Percentiles rank a stretch among this genome's conserved stretches.
These are phyloP conservation scores for Wickerhamiella nectarea DNA, from an alignment of 805 yeast species.

Conservation along the genomic window DNA sequence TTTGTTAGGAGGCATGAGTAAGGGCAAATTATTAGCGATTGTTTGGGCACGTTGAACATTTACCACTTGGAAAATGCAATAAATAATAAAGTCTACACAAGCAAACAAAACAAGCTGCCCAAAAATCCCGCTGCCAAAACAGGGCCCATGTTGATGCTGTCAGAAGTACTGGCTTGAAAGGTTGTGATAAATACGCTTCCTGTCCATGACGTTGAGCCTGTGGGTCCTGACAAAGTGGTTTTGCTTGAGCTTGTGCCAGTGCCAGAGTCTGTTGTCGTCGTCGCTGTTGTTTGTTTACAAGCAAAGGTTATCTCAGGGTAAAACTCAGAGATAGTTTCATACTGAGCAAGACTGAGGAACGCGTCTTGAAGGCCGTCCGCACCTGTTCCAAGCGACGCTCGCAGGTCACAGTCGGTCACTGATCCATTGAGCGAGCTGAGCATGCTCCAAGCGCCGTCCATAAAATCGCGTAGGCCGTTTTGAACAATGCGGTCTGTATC, in stretches of 20 bases:
- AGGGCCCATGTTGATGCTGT: background rate
- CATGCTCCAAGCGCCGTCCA: slow-evolving; percentile 5
- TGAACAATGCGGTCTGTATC: background rate
- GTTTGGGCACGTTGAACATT: no score
- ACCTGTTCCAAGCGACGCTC: background rate
- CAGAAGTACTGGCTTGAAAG: background rate
- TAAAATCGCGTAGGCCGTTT: background rate
- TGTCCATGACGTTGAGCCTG: background rate
- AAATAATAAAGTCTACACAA: background rate
- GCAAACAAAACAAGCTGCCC: background rate
- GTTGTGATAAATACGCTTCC: background rate
- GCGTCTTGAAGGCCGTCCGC: background rate
- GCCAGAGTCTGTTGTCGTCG: background rate
- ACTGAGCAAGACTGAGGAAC: background rate
- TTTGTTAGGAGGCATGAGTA: slow-evolving; percentile 52
- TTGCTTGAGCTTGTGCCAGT: background rate
- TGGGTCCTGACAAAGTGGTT: background rate
- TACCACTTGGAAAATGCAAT: no score
- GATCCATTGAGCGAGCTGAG: background rate
- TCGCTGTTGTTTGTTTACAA: background rate
- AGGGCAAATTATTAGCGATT: background rate
- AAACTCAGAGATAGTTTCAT: background rate
- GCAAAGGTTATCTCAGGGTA: background rate
- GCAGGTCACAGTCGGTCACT: background rate
- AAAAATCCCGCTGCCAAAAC: background rate